Conservation (phyloP, 176 grass and related monocot species). For the Dactylis glomerata region DNA sequence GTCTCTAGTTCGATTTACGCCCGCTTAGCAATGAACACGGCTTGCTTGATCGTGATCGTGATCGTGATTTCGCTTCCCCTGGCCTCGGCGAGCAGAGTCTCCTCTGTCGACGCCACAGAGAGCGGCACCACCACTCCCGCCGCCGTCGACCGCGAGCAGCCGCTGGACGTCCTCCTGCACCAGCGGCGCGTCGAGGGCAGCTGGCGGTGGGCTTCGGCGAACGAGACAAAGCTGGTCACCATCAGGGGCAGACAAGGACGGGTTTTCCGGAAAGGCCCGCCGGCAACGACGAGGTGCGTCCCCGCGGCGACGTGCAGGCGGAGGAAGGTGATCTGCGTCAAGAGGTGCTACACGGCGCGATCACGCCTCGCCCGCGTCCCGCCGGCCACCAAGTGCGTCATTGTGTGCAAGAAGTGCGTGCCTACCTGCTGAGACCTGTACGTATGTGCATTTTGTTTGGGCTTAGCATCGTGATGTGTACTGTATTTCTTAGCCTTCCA, state of each 20-base stretch:
- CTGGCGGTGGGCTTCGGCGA: neutral
- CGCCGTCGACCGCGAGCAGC: neutral
- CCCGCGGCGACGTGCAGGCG: neutral
- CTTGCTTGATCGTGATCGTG: neutral
- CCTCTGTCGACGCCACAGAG: neutral
- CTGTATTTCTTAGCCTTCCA: neutral
- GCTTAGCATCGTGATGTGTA: neutral
- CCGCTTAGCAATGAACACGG: neutral
- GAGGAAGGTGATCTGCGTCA: neutral
- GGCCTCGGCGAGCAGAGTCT: neutral
- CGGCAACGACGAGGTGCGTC: neutral
- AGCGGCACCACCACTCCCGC: neutral
- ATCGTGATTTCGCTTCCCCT: neutral
- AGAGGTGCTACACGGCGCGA: neutral
- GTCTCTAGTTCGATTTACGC: neutral
- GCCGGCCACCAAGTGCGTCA: conserved; percentile 10
- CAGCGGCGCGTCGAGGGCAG: neutral
- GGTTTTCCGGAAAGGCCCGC: neutral
- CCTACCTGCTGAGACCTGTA: neutral
- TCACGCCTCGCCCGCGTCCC: neutral
- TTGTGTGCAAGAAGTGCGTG: neutral
- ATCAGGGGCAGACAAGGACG: neutral
- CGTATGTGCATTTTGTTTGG: neutral
- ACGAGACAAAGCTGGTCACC: neutral
- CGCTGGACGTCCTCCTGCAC: neutral